Evolutionary conservation across 345 rosid species (phyloP), one percentile per base, ranked within the genome.

Genomic region (Adansonia digitata): DNA sequence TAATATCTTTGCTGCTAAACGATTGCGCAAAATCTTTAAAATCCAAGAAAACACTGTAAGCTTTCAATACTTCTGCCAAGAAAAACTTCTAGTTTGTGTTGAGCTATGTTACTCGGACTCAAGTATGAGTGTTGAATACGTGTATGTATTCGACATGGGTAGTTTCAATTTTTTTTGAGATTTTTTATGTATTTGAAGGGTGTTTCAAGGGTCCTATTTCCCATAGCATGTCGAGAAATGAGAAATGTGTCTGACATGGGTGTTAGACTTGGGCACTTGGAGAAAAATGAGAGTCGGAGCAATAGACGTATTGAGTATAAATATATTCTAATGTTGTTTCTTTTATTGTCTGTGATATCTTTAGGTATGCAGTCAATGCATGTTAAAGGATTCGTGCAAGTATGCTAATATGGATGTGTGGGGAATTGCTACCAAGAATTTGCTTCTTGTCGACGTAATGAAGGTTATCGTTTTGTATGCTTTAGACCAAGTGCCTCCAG

Each of bases 11-110:
- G 81, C 93, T 77, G 97, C 97, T 40, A 94, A 94, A 81, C 83
- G 85, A 68, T 55, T 94, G 82, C 96, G 98, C 43, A 73, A 52
- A 40, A 88, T 81, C 81, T 90, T 92, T 56, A 64, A 81, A 43
- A 88, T 94, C 74, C 83, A 81, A 75, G 98, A 94, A 81, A 75
- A 88, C 71, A 84, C 72, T 68, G 97, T 94, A 86, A 86, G 92
- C 45, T 73, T 70, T 61, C 62, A 12, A 34, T 75, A 56, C 65
- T 70, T 9, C 55, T 8, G 9, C 35, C 26, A 26, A 12, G 24
- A 31, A 62, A 66, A 31, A 10, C 29, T 42, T 35, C 0, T 65
- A 3, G 27, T 22, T n/a, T n/a, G n/a, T n/a, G n/a, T n/a, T n/a
- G n/a, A n/a, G n/a, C n/a, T n/a, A n/a, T n/a, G n/a, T n/a, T n/a